Evolutionary conservation across 768 basidiomycete species (phyloP).

Genomic region (Hygrophoropsis aurantiaca): DNA sequence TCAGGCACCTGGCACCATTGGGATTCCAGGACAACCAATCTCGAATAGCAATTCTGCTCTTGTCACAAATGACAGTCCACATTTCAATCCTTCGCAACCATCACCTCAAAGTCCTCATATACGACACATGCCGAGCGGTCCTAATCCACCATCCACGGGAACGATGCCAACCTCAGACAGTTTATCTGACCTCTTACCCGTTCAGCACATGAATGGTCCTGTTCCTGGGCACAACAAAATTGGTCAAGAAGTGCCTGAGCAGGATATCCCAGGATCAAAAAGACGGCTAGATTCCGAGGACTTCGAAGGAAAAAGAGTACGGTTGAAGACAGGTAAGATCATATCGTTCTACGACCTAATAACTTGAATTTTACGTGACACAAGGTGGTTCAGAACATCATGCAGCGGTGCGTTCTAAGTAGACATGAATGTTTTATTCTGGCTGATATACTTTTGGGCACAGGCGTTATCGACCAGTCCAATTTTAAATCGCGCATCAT

Average conservation of each 20-base stretch:
- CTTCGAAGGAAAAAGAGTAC: conserved; percentile 63
- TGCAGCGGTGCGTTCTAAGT: no score
- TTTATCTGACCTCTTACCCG: conserved; percentile 18
- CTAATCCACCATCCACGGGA: conserved; percentile 21
- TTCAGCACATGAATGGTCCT: conserved; percentile 10
- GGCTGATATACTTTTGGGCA: not conserved
- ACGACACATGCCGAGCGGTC: conserved; percentile 17
- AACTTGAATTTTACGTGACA: conserved; percentile 5
- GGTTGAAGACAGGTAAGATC: conserved; percentile 71
- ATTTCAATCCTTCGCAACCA: conserved; percentile 20
- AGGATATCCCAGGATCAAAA: conserved; percentile 66
- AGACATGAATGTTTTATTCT: conserved; percentile 24
- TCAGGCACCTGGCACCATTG: conserved; percentile 19
- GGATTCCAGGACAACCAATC: conserved; percentile 22
- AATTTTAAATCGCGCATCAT: conserved; percentile 16
- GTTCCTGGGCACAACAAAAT: conserved; percentile 12
- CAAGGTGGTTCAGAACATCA: conserved; percentile 45
- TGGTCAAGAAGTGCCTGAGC: conserved; percentile 49
- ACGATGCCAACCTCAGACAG: conserved; percentile 24
- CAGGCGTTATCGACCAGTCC: not conserved
- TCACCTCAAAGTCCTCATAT: conserved; percentile 31
- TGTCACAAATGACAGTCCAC: conserved; percentile 23
- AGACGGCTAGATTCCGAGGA: conserved; percentile 71
- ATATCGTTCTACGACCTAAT: conserved; percentile 17
- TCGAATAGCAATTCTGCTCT: conserved; percentile 16